A percentile compares a stretch with the other conserved stretches of the same genome.
phyloP scores from a whole-genome alignment of 179 eudicot genomes.

The Heliamphora pulchella region DNA sequence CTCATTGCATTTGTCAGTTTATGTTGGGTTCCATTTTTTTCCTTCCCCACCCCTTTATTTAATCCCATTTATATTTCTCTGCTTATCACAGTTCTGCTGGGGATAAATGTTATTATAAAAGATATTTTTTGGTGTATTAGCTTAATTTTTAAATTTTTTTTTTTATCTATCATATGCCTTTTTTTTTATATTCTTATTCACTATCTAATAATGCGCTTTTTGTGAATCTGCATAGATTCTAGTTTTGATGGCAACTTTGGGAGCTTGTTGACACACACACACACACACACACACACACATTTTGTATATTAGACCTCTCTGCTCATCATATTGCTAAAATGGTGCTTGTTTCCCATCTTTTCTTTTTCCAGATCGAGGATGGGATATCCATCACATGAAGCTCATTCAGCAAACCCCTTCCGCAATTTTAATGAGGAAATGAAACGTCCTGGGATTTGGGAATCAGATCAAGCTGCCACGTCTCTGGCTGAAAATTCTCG shows the following conservation, averaged over 20 bases:
- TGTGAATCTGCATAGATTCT: background rate
- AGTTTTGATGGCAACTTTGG: background rate
- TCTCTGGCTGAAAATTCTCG: conserved; percentile 53
- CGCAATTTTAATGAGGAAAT: conserved; percentile 92
- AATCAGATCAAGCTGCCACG: conserved; percentile 60
- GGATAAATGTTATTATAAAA: background rate
- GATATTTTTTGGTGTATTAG: too few relatives aligned
- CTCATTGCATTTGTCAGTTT: background rate
- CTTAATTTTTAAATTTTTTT: too few relatives aligned
- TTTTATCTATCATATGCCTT: too few relatives aligned
- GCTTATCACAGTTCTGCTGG: background rate
- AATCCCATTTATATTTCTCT: background rate
- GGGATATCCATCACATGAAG: conserved; percentile 47
- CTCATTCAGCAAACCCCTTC: conserved; percentile 68
- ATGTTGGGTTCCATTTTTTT: background rate
- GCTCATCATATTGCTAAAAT: background rate
- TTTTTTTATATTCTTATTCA: background rate
- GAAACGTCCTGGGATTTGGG: conserved; percentile 73
- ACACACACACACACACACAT: background rate
- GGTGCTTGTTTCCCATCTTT: conserved; percentile 14
- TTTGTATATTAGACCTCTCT: background rate
- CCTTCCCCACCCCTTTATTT: background rate
- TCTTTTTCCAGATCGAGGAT: conserved; percentile 33
- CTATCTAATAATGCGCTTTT: background rate
- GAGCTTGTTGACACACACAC: background rate